Percentiles rank a stretch among this genome's conserved stretches.
These are phyloP conservation scores for Dendrocalamus latiflorus DNA, from an alignment of 202 grass and related monocot species.

Conservation along the genomic window DNA sequence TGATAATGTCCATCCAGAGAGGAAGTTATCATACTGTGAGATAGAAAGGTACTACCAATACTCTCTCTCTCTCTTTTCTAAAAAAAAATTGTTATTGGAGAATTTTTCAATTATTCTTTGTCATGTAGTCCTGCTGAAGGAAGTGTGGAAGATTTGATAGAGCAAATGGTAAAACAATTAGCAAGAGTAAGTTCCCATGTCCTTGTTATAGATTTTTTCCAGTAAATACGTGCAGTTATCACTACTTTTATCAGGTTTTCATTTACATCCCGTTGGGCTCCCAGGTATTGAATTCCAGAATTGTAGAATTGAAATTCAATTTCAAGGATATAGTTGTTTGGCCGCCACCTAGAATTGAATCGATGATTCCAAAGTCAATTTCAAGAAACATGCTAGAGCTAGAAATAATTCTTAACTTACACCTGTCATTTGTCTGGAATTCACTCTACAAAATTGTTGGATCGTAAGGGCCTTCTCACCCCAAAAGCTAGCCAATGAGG, in stretches of 20 bases:
- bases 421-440: too few relatives aligned
- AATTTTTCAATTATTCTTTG: background rate
- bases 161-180: constrained; percentile 26
- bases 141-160: background rate
- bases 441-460: too few relatives aligned
- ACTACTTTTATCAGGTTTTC: background rate
- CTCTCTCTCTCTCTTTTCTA: background rate
- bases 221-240: background rate
- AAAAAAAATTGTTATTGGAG: background rate
- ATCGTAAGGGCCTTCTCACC: too few relatives aligned
- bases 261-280: background rate
- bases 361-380: too few relatives aligned
- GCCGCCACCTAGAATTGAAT: too few relatives aligned
- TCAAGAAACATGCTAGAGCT: too few relatives aligned
- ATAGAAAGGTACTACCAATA: constrained; percentile 36
- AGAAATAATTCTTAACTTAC: too few relatives aligned
- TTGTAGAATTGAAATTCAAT: too few relatives aligned
- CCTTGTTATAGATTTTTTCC: background rate
- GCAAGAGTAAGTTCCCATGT: constrained; percentile 39
- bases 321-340: too few relatives aligned
- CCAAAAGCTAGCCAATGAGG: too few relatives aligned
- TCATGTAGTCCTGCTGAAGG: constrained; percentile 23
- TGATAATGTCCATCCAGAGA: background rate
- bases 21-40: constrained; percentile 26
- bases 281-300: too few relatives aligned